These are phyloP conservation scores for Tulasnella sp. DNA, from an alignment of 768 basidiomycete species.

Conservation along the genomic window DNA sequence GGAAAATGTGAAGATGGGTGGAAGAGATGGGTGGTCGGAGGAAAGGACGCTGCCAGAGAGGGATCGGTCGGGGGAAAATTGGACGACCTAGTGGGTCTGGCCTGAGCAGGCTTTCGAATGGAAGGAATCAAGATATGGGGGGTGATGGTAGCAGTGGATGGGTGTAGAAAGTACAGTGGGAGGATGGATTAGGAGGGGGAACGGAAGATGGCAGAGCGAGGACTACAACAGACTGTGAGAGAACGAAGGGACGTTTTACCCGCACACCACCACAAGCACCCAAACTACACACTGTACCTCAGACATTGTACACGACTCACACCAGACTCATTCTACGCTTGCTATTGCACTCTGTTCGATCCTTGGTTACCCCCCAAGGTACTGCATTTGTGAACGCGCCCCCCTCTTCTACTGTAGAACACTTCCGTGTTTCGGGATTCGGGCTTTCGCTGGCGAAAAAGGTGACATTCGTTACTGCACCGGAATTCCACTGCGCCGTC, in stretches of 20 bases:
- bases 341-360: not conserved
- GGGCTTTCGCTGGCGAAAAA: not conserved
- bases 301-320: not conserved
- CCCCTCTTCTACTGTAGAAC: not conserved
- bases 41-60: not conserved
- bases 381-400: not conserved
- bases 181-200: conserved; percentile 16
- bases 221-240: conserved; percentile 21
- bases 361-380: not conserved
- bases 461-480: conserved; percentile 12
- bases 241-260: conserved; percentile 17
- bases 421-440: conserved; percentile 8
- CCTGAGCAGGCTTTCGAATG: conserved; percentile 8
- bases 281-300: not conserved
- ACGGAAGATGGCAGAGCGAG: conserved; percentile 19
- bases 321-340: not conserved
- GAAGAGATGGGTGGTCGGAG: conserved; percentile 9
- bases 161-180: conserved; percentile 21
- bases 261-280: conserved; percentile 14
- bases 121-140: not conserved
- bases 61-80: conserved; percentile 13
- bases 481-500: not conserved
- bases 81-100: conserved; percentile 11
- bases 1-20: conserved; percentile 3
- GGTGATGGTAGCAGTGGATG: conserved; percentile 17